Base-by-base conservation (phyloP, 129 eudicot genomes). In the Ambrosia trifida region DNA sequence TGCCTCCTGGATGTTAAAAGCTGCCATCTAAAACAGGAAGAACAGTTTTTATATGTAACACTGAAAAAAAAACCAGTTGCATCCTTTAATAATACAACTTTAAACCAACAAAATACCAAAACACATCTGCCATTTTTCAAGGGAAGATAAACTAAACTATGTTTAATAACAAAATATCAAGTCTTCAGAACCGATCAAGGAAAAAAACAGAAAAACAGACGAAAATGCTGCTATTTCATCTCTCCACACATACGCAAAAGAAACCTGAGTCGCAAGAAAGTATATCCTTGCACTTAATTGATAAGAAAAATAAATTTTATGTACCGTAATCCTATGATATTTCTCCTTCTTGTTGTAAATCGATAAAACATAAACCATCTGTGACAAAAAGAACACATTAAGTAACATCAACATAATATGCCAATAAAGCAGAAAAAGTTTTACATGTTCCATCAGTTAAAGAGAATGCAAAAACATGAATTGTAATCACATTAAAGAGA, bases 1-100 rank as follows among this genome's bases (percentile, higher is more conserved):
- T 64, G 99, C 99, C 81, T 94, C 99, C 86, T 94, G 99, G 72
- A 94, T 94, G 91, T 94, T 94, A 67, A 90, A 94, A 78, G 99
- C 99, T 68, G 99, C 99, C 99, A 94, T 87, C 99, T 94, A 79
- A 72, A 81, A 82, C 79, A 73, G 35, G 68, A 76, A 69, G 47
- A 12, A 58, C 50, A 67, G 32, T 66, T 44, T 44, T 75, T 30
- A 66, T 52, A 75, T 33, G 50, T 11, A 76, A 66, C 44, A 36
- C 54, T 7, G 35, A 63, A 41, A 12, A 38, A 63, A 61, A 14
- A 31, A 31, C 32, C n/a, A 31, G 44, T 33, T 61, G 66, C 66
- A 61, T 61, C 63, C 35, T 56, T 24, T 56, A 28, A 56, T 18
- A 56, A 56, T 11, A 56, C 63, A 56, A 59, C 43, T 31, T 24